These are phyloP conservation scores for Hypholoma fasciculare DNA, from an alignment of 768 basidiomycete species.

Conservation along the genomic window DNA sequence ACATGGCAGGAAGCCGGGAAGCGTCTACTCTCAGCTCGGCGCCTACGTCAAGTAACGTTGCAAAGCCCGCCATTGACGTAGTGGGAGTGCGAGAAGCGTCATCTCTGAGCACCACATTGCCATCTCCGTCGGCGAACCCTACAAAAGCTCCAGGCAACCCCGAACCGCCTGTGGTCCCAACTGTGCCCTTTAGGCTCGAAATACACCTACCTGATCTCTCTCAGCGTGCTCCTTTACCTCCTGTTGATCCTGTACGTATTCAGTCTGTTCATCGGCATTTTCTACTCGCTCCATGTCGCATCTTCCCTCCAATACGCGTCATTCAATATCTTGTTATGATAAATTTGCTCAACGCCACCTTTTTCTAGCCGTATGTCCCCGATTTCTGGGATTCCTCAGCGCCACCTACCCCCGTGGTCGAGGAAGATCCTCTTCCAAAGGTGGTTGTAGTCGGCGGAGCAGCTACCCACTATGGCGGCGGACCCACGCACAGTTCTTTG, in stretches of 20 bases:
- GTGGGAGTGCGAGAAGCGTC: constrained; percentile 3
- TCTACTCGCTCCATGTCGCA: constrained; percentile 11
- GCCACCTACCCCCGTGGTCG: constrained; percentile 8
- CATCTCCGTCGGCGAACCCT: background rate
- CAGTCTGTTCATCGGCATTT: background rate
- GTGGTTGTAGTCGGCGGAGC: constrained; percentile 44
- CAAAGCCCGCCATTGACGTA: constrained; percentile 2
- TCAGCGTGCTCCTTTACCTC: constrained; percentile 37
- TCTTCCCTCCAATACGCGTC: background rate
- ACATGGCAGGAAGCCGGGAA: constrained; percentile 1
- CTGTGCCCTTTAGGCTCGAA: constrained; percentile 37
- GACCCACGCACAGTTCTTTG: constrained; percentile 35
- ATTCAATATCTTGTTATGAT: background rate
- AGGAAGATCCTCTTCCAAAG: constrained; percentile 36
- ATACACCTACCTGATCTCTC: constrained; percentile 60
- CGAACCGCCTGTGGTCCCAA: constrained; percentile 32
- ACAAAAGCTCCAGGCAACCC: constrained; percentile 21
- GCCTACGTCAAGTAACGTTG: background rate
- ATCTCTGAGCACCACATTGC: background rate
- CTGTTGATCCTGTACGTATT: constrained; percentile 60
- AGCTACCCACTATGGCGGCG: constrained; percentile 35
- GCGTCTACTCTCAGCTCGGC: constrained; percentile 20
- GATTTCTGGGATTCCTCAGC: constrained; percentile 44
- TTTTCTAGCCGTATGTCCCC: constrained; percentile 42
- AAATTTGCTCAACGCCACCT: background rate